Base-by-base conservation (phyloP, 805 yeast genomes). In the Nakazawaea laoshanensis region DNA sequence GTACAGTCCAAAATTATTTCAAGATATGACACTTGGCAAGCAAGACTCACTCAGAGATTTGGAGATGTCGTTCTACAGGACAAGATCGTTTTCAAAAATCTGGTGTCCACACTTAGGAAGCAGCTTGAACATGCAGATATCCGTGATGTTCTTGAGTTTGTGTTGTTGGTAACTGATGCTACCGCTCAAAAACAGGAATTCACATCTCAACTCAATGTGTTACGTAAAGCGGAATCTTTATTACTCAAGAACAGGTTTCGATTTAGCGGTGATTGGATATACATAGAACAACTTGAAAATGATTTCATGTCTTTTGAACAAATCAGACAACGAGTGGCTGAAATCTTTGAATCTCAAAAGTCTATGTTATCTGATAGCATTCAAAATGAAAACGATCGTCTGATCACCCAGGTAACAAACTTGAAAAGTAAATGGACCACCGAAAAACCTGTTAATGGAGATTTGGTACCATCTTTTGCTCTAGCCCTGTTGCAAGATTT, bases 11-110 rank as follows among this genome's bases (percentile, higher is more conserved):
- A 74, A 23, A 61, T 76, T 3, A 43, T 38, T 21, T 21, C 46
- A 1, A 74, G 70, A 43, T 78, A 70, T 55, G 80, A 76, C 37
- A 41, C 48, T 2, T 80, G 85, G 74, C 80, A 75, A 40, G 58
- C 55, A 25, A 61, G 61, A 2, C 47, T 76, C 5, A 27, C 67
- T 6, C 39, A 42, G 2, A 49, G 49, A 19, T 70, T 76, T 51
- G 55, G 72, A 3, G 51, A 47, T 2, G 44, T 54, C 13, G 45
- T 77, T 24, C 47, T 46, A 5, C 39, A 43, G 1, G 35, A 49
- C 2, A 55, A 67, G 32, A 47, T 38, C 7, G 39, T 41, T 2
- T 42, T 65, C 2, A 53, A 60, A 27, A 32, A 46, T 0, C 51
- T 50, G 1, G 36, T 78, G 4, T 41, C 35, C 4, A 37, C 41